A percentile compares a stretch with the other conserved stretches of the same genome.
Conservation (phyloP, 257 asterid species). For the Capsicum rhomboideum region DNA sequence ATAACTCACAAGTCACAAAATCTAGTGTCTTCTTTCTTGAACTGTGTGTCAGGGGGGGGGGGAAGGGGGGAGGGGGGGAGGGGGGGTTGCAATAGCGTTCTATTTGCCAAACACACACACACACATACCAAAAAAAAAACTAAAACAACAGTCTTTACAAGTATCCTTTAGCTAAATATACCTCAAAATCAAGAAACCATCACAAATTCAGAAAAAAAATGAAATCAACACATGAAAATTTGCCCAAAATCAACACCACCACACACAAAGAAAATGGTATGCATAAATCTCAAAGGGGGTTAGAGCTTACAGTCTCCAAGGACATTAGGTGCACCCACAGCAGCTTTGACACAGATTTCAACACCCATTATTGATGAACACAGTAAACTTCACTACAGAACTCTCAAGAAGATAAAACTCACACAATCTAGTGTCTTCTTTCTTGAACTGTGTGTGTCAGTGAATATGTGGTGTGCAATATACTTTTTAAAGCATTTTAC, state of each 20-base stretch:
- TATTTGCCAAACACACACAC: too few relatives aligned
- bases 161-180: not conserved
- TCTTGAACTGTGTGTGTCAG: too few relatives aligned
- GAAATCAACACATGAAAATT: not conserved
- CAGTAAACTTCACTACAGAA: not conserved
- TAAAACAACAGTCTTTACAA: not conserved
- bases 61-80: too few relatives aligned
- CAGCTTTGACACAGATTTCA: conserved; percentile 70
- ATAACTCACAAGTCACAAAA: not conserved
- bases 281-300: not conserved
- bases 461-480: too few relatives aligned
- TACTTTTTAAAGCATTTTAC: too few relatives aligned
- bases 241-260: not conserved
- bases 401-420: not conserved
- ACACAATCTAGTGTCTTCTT: not conserved
- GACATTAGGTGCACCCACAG: conserved; percentile 47
- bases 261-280: not conserved
- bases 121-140: not conserved
- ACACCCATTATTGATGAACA: conserved; percentile 47
- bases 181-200: not conserved
- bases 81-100: too few relatives aligned
- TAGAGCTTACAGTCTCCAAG: conserved; percentile 66
- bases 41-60: too few relatives aligned
- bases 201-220: not conserved
- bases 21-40: not conserved